These are phyloP conservation scores for Mycena floridula DNA, from an alignment of 768 basidiomycete species.

Conservation along the genomic window DNA sequence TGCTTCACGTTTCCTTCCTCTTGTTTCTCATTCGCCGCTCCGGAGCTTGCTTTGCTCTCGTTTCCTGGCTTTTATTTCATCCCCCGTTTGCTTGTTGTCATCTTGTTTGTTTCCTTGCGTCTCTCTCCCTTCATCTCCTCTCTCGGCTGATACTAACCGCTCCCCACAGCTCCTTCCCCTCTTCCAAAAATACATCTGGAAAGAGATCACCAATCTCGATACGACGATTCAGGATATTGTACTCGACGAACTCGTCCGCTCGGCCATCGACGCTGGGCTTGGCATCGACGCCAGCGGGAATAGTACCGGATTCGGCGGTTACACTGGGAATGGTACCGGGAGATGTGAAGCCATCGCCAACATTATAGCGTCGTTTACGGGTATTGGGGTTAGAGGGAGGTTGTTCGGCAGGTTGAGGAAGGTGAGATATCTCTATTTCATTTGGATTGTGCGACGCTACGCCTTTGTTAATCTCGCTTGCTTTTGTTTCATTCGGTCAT, in stretches of 20 bases:
- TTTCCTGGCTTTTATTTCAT: constrained; percentile 2
- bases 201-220: constrained; percentile 67
- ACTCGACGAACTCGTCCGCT: constrained; percentile 73
- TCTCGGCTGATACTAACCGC: too few relatives aligned
- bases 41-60: not conserved
- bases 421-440: constrained; percentile 21
- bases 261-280: constrained; percentile 79
- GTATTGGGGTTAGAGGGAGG: constrained; percentile 72
- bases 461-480: too few relatives aligned
- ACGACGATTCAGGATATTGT: constrained; percentile 61
- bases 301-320: too few relatives aligned
- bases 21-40: not conserved
- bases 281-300: too few relatives aligned
- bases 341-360: constrained; percentile 74
- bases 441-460: not conserved
- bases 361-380: constrained; percentile 66
- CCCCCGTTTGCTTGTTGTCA: not conserved
- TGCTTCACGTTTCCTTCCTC: too few relatives aligned
- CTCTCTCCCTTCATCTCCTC: too few relatives aligned
- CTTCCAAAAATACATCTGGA: constrained; percentile 75
- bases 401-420: constrained; percentile 76
- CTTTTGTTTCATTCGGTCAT: too few relatives aligned
- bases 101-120: constrained; percentile 2
- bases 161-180: constrained; percentile 50
- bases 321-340: too few relatives aligned